These are phyloP conservation scores for Fomes fomentarius DNA, from an alignment of 1,284 basidiomycete genomes.

Conservation along the genomic window DNA sequence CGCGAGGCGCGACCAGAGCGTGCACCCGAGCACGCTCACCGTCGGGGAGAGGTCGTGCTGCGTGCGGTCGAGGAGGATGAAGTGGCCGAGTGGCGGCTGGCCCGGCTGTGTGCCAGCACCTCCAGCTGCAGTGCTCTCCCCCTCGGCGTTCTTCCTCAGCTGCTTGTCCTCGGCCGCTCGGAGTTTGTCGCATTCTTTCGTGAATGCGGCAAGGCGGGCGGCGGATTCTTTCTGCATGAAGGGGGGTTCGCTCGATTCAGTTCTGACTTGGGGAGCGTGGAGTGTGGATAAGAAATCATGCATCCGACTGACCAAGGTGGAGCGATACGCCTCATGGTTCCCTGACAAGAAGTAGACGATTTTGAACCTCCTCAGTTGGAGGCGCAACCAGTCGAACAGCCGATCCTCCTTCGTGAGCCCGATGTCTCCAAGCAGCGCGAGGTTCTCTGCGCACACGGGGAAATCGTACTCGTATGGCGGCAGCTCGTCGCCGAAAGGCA, in stretches of 20 bases:
- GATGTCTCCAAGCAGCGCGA: slow-evolving; percentile 44
- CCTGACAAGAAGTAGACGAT: slow-evolving; percentile 40
- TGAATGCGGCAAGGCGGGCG: slow-evolving; percentile 12
- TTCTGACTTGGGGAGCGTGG: too few relatives aligned
- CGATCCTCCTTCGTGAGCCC: slow-evolving; percentile 36
- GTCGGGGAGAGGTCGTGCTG: slow-evolving; percentile 39
- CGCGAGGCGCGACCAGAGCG: slow-evolving; percentile 40
- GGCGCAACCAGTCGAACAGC: slow-evolving; percentile 38
- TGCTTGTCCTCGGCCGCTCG: too few relatives aligned
- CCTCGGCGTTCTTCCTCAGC: too few relatives aligned
- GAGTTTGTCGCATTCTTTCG: slow-evolving; percentile 1
- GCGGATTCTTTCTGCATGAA: slow-evolving; percentile 16
- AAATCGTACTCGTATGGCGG: slow-evolving; percentile 35
- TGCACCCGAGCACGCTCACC: slow-evolving; percentile 44
- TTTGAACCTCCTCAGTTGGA: slow-evolving; percentile 37
- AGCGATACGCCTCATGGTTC: slow-evolving; percentile 37
- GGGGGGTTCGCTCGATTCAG: too few relatives aligned
- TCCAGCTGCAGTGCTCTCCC: too few relatives aligned
- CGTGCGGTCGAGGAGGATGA: slow-evolving; percentile 40
- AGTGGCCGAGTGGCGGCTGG: slow-evolving; percentile 26
- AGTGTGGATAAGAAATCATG: too few relatives aligned
- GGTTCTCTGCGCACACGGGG: slow-evolving; percentile 32
- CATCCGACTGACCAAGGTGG: slow-evolving; percentile 22
- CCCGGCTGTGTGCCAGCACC: too few relatives aligned
- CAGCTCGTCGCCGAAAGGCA: slow-evolving; percentile 16